These are phyloP conservation scores for Lithohypha guttulata DNA, from an alignment of 2,329 filamentous ascomycete species.

Conservation along the genomic window DNA sequence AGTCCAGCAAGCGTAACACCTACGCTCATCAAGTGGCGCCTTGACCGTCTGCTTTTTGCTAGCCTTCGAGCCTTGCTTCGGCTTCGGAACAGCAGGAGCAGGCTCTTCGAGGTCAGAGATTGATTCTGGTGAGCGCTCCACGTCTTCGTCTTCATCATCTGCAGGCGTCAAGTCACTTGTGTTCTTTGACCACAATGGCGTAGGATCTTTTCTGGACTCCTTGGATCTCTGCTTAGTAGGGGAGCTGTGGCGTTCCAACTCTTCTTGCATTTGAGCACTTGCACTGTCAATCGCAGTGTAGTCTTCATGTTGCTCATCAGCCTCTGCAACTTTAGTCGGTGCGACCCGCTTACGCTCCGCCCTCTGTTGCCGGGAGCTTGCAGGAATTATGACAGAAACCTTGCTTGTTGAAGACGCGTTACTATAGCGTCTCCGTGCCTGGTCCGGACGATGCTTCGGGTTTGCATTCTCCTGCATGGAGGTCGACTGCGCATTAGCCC, in stretches of 20 bases:
- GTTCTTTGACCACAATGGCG: not conserved
- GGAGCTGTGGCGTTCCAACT: constrained; percentile 10
- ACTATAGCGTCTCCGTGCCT: constrained; percentile 3
- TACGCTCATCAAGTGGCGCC: not conserved
- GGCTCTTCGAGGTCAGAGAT: not conserved
- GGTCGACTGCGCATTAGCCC: not conserved
- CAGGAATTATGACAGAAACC: not conserved
- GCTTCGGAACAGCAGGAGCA: not conserved
- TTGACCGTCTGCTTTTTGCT: not conserved
- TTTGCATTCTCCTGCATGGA: no score
- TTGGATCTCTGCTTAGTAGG: not conserved
- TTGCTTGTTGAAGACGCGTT: constrained; percentile 1
- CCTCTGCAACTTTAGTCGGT: not conserved
- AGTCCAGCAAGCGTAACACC: constrained; percentile 5
- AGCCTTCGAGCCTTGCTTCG: constrained; percentile 4
- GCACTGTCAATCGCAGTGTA: constrained; percentile 18
- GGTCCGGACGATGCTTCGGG: not conserved
- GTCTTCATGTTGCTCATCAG: constrained; percentile 4
- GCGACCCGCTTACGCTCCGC: not conserved
- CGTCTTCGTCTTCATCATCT: constrained; percentile 1
- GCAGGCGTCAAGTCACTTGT: not conserved
- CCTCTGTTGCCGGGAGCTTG: not conserved
- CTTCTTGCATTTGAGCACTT: constrained; percentile 19
- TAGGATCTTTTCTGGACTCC: not conserved
- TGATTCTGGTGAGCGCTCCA: constrained; percentile 7